A percentile compares a stretch with the other conserved stretches of the same genome.
These are phyloP conservation scores for Geosiphon pyriformis DNA, from an alignment of 192 early-diverging fungal species.

Conservation along the genomic window DNA sequence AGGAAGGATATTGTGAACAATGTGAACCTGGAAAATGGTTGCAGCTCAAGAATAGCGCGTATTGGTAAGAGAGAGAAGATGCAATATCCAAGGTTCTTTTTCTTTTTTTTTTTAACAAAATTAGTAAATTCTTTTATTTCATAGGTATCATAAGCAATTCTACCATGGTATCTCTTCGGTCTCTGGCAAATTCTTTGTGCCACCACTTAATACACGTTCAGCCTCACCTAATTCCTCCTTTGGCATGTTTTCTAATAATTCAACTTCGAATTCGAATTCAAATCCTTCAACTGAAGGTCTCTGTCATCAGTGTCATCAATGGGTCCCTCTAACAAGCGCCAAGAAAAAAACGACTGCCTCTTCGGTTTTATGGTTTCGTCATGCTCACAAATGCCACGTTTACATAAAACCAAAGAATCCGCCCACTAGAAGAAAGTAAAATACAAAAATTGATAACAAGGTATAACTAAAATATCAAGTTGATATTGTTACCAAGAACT, in stretches of 20 bases:
- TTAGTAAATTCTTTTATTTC: no score
- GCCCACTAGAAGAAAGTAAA: neutral
- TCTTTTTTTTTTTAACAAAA: no score
- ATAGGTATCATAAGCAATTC: constrained; percentile 87
- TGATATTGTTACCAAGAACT: no score
- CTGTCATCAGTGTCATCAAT: constrained; percentile 79
- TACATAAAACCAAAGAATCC: constrained; percentile 66
- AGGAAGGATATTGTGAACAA: constrained; percentile 80
- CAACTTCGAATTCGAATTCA: constrained; percentile 61
- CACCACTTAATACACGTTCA: constrained; percentile 67
- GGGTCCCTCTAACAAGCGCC: constrained; percentile 71
- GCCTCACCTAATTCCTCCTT: constrained; percentile 37
- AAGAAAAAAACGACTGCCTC: constrained; percentile 61
- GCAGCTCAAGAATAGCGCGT: constrained; percentile 84
- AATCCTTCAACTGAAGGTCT: constrained; percentile 65
- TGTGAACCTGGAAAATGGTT: constrained; percentile 81
- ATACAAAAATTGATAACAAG: no score
- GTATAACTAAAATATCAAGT: no score
- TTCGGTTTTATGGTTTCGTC: constrained; percentile 73
- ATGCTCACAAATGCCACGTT: constrained; percentile 83
- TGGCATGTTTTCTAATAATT: constrained; percentile 62
- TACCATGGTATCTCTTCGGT: constrained; percentile 83
- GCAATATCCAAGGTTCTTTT: no score
- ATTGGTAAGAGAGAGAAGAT: constrained; percentile 66
- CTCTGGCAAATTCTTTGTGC: constrained; percentile 67